These are phyloP conservation scores for Escallonia rubra DNA, from an alignment of 129 eudicot species.

Conservation along the genomic window DNA sequence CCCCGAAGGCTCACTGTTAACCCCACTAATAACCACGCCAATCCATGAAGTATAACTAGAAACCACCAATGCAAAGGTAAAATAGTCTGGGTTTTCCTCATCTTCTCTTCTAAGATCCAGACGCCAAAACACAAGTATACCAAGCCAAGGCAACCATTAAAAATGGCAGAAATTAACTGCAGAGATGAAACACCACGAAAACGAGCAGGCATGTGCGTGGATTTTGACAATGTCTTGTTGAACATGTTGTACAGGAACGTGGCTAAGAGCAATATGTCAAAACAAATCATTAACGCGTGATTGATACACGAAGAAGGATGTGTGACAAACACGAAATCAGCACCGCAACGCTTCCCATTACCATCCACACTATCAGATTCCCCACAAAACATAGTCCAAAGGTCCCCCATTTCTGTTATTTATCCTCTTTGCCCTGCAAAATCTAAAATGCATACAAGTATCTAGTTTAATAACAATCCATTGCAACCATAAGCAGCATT, in stretches of 20 bases:
- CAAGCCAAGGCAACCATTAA: slow-evolving; percentile 60
- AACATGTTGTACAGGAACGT: slow-evolving; percentile 40
- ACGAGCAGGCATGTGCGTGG: slow-evolving; percentile 16
- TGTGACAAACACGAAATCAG: slow-evolving; percentile 32
- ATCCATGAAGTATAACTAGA: slow-evolving; percentile 54
- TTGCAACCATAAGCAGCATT: too few species aligned
- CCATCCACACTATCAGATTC: slow-evolving; percentile 28
- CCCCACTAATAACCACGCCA: slow-evolving; percentile 60
- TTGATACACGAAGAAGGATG: slow-evolving; percentile 76
- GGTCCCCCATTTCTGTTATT: slow-evolving; percentile 48
- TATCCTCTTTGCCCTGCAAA: slow-evolving; percentile 30
- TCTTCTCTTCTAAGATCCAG: slow-evolving; percentile 39
- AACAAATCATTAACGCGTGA: slow-evolving; percentile 45
- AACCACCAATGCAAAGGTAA: slow-evolving; percentile 73
- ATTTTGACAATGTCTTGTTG: slow-evolving; percentile 38
- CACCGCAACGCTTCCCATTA: slow-evolving; percentile 26
- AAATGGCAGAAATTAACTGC: slow-evolving; percentile 50
- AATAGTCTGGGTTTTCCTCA: slow-evolving; percentile 26
- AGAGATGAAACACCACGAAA: slow-evolving; percentile 34
- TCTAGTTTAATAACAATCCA: too few species aligned
- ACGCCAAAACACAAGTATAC: slow-evolving; percentile 45
- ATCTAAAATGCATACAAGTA: slow-evolving; percentile 11
- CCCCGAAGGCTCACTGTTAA: slow-evolving; percentile 62
- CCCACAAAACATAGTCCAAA: slow-evolving; percentile 77
- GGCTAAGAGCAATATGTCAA: slow-evolving; percentile 56